Base-by-base conservation (phyloP, 495 filamentous ascomycete species). In the Parathielavia hyrcaniae region DNA sequence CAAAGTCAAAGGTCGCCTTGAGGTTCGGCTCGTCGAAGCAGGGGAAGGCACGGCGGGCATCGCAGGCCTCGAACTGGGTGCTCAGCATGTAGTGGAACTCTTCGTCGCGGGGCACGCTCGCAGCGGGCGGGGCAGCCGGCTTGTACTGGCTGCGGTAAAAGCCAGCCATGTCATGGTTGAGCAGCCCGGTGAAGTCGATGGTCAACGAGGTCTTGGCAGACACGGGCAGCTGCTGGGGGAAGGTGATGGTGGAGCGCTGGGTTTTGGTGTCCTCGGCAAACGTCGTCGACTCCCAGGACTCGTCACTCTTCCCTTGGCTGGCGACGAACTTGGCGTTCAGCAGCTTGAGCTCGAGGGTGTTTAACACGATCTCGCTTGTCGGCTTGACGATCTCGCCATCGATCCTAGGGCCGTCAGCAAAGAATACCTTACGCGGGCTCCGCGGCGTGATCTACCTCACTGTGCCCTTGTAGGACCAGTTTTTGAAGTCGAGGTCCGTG, bases 11-110 rank as follows among this genome's bases (percentile, higher is more conserved):
- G 9, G 90, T 89, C 23, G 93, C 90, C 73, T 98, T 98, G 50
- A 97, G 78, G 65, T 95, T 97, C 19, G 93, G 93, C 75, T 98
- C 93, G 68, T 98, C 93, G 64, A 97, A 97, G 77, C 93, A 97
- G 45, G 93, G 93, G 71, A 98, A 95, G 20, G 91, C 91, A 62
- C 91, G 78, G 52, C 93, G 84, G 43, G 93, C 93, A 77, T 97
- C 93, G 67, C 90, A 96, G 43, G 90, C 86, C 75, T 98, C 93
- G 65, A 98, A 97, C 73, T 98, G 93, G 41, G 93, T 98, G 73
- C 86, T 90, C 69, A 95, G 83, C 92, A 96, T 96, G 73, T 90
- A 90, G 74, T 92, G 81, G 67, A 85, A 86, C 43, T 93, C 87
- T 40, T 79, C 77, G 50, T 93, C 88, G 67, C 79, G 85, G 14